Percentiles rank a stretch among this genome's conserved stretches.
phyloP scores from a whole-genome alignment of 805 yeast species.

The Candida argentea region DNA sequence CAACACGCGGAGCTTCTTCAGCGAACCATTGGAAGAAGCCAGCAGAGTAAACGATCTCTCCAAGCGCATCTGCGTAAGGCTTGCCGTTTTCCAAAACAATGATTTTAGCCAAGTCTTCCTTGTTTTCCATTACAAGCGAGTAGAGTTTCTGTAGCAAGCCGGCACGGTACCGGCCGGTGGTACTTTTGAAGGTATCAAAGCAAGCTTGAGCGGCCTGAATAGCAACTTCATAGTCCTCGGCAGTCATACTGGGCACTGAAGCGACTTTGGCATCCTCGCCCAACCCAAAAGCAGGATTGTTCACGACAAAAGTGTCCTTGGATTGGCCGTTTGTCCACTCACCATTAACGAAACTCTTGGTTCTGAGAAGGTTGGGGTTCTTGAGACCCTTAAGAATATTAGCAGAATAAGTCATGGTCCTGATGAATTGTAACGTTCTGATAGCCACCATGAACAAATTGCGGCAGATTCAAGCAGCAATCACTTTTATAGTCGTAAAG shows the following conservation, averaged over 20 bases:
- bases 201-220: constrained; percentile 45
- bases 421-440: too few species aligned
- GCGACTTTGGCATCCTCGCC: constrained; percentile 15
- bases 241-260: constrained; percentile 44
- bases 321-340: constrained; percentile 48
- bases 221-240: constrained; percentile 43
- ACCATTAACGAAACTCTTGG: constrained; percentile 64
- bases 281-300: constrained; percentile 56
- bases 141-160: constrained; percentile 42
- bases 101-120: constrained; percentile 54
- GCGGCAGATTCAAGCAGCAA: too few species aligned
- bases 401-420: constrained; percentile 4
- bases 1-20: constrained; percentile 64
- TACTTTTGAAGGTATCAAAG: constrained; percentile 40
- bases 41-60: constrained; percentile 59
- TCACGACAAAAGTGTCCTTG: constrained; percentile 46
- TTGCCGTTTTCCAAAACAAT: constrained; percentile 70
- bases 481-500: too few species aligned
- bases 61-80: constrained; percentile 58
- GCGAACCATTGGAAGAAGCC: constrained; percentile 86
- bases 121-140: constrained; percentile 44
- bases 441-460: too few species aligned
- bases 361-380: constrained; percentile 42
- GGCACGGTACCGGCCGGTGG: constrained; percentile 49
- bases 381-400: constrained; percentile 16